Conservation (phyloP, 176 grass and related monocot genomes). For the Stipa capillata region DNA sequence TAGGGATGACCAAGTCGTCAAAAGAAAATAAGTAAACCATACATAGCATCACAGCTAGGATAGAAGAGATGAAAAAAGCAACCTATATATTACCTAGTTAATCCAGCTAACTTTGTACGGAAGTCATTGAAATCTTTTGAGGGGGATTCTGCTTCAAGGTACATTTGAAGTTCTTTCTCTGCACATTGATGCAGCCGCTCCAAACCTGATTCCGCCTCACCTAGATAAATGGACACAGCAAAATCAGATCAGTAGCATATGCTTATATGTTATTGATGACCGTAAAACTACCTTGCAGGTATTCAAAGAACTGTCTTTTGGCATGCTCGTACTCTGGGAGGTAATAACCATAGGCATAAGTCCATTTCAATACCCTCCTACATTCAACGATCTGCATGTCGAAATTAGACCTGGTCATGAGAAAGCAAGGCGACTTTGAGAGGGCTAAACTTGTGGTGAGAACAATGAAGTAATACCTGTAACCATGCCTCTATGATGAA, state of each 20-base stretch:
- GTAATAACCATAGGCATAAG: slow-evolving; percentile 95
- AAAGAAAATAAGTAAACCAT: neutral
- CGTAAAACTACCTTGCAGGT: slow-evolving; percentile 70
- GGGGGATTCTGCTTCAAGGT: slow-evolving; percentile 85
- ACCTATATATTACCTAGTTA: slow-evolving; percentile 62
- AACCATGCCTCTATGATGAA: slow-evolving; percentile 99
- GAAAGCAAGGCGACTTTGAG: neutral
- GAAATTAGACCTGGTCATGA: slow-evolving; percentile 1
- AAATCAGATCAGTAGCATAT: slow-evolving; percentile 5
- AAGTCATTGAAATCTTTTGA: slow-evolving; percentile 96
- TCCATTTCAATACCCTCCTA: slow-evolving; percentile 99
- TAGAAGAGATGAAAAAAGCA: neutral
- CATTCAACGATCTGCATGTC: slow-evolving; percentile 90
- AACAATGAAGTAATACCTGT: slow-evolving; percentile 57
- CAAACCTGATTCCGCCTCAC: slow-evolving; percentile 95
- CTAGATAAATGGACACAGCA: slow-evolving; percentile 40
- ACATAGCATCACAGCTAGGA: neutral
- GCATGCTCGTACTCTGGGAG: slow-evolving; percentile 90
- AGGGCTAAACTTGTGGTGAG: neutral
- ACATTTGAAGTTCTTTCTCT: slow-evolving; percentile 93
- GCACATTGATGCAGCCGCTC: slow-evolving; percentile 98
- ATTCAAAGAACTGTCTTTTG: slow-evolving; percentile 96
- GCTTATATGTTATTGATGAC: neutral
- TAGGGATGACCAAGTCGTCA: neutral
- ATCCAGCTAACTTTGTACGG: slow-evolving; percentile 95